Percentiles rank a stretch among this genome's conserved stretches.
Conservation (phyloP, 1,139 yeast genomes). For the Magnusiomyces tetraspermus region DNA sequence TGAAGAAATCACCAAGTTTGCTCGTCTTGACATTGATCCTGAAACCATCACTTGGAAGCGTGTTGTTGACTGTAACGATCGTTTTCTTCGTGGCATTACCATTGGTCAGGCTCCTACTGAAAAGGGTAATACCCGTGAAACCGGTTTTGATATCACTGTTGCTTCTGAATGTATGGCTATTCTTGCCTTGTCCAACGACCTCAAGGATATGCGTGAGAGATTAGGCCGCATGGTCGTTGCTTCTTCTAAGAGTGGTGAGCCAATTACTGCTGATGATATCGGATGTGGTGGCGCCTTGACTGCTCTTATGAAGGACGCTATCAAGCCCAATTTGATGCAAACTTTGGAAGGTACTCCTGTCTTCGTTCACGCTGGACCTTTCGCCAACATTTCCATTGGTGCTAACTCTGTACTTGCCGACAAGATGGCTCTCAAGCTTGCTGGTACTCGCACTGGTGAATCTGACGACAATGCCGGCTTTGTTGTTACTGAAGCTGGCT, state of each 20-base stretch:
- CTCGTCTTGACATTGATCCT: constrained; percentile 85
- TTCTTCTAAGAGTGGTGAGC: constrained; percentile 69
- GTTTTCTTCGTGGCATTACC: constrained; percentile 85
- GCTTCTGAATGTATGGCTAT: constrained; percentile 98
- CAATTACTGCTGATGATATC: constrained; percentile 90
- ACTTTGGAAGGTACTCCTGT: constrained; percentile 98
- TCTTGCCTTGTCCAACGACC: constrained; percentile 74
- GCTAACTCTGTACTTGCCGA: constrained; percentile 94
- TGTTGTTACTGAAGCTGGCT: constrained; percentile 96
- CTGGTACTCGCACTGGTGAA: constrained; percentile 56
- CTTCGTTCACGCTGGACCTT: constrained; percentile 96
- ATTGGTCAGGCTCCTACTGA: constrained; percentile 93
- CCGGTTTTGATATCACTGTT: constrained; percentile 95
- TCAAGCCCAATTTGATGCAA: constrained; percentile 96
- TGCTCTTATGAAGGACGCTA: constrained; percentile 91
- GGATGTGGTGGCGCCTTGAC: constrained; percentile 98
- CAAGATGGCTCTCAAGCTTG: constrained; percentile 86
- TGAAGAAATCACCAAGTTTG: constrained; percentile 70
- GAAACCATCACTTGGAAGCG: constrained; percentile 93
- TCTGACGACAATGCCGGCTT: constrained; percentile 66
- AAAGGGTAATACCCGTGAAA: constrained; percentile 76
- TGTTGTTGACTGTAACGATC: constrained; percentile 92
- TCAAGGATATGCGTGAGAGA: constrained; percentile 81
- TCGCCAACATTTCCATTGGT: constrained; percentile 95
- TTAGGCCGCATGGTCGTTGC: constrained; percentile 90